phyloP scores from a whole-genome alignment of 495 filamentous ascomycete genomes.

The Neurospora africana region DNA sequence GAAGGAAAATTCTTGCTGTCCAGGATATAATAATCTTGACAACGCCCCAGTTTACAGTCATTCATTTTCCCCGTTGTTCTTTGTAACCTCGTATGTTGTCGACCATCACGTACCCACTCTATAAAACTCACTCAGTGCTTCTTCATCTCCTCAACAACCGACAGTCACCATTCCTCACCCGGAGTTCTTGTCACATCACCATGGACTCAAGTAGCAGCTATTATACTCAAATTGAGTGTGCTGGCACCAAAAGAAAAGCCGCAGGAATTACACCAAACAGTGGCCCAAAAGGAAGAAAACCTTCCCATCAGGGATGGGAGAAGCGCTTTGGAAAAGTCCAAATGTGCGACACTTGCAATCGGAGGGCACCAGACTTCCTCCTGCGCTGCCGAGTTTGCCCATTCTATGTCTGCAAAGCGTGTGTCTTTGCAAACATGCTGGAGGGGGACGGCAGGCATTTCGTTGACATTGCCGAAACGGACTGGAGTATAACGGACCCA shows the following conservation, averaged over 20 bases:
- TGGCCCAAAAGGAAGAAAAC: not conserved
- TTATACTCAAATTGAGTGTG: not conserved
- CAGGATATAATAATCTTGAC: not conserved
- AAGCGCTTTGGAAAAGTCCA: slow-evolving; percentile 9
- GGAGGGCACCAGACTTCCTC: slow-evolving; percentile 7
- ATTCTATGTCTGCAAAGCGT: slow-evolving; percentile 11
- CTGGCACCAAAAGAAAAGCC: not conserved
- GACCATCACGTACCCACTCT: not conserved
- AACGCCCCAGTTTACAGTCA: not conserved
- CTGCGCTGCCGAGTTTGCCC: slow-evolving; percentile 6
- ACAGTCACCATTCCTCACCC: not conserved
- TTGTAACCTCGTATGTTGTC: not conserved
- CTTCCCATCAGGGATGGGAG: not conserved
- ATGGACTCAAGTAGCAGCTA: not conserved
- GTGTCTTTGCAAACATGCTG: slow-evolving; percentile 2
- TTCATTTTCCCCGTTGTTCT: not conserved
- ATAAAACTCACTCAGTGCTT: not conserved
- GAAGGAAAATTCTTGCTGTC: not conserved
- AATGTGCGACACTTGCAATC: slow-evolving; percentile 18
- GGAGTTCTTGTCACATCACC: not conserved
- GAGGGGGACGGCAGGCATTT: slow-evolving; percentile 4
- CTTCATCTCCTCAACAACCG: not conserved
- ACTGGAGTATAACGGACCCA: slow-evolving; percentile 1
- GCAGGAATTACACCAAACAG: not conserved
- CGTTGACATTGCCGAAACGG: slow-evolving; percentile 4